These are phyloP conservation scores for Monosporascus ibericus DNA, from an alignment of 2,329 filamentous ascomycete species.

Conservation along the genomic window DNA sequence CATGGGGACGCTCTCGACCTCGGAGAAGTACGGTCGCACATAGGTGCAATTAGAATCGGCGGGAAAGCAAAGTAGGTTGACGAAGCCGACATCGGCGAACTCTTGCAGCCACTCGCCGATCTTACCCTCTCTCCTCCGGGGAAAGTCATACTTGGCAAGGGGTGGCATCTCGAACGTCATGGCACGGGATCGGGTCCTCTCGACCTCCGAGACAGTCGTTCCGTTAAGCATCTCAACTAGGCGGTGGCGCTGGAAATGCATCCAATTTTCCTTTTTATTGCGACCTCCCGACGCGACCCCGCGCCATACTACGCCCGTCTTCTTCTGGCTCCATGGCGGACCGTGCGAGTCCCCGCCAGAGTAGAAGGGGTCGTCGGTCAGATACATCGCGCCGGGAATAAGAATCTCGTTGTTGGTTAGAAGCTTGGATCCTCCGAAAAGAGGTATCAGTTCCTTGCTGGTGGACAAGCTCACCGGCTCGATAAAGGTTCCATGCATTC, in stretches of 20 bases:
- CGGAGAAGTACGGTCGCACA: conserved; percentile 15
- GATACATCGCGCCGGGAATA: conserved; percentile 58
- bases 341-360: conserved; percentile 50
- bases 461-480: conserved; percentile 43
- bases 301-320: conserved; percentile 53
- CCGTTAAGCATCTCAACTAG: conserved; percentile 64
- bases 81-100: conserved; percentile 22
- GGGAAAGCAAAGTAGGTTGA: conserved; percentile 23
- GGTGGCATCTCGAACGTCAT: conserved; percentile 44
- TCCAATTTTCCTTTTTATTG: conserved; percentile 51
- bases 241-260: conserved; percentile 64
- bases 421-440: conserved; percentile 55
- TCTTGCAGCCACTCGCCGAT: conserved; percentile 21
- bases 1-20: conserved; percentile 20
- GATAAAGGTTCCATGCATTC: conserved; percentile 47
- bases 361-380: conserved; percentile 51
- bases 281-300: conserved; percentile 58
- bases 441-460: conserved; percentile 46
- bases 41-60: conserved; percentile 19
- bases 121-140: conserved; percentile 21
- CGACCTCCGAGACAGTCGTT: conserved; percentile 45
- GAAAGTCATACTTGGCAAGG: conserved; percentile 35
- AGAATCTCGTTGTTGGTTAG: conserved; percentile 56
- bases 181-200: conserved; percentile 33
- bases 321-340: conserved; percentile 52